Evolutionary conservation across 768 basidiomycete genomes (phyloP), one percentile per base, ranked within the genome.

Genomic region (Crassisporium funariophilum): DNA sequence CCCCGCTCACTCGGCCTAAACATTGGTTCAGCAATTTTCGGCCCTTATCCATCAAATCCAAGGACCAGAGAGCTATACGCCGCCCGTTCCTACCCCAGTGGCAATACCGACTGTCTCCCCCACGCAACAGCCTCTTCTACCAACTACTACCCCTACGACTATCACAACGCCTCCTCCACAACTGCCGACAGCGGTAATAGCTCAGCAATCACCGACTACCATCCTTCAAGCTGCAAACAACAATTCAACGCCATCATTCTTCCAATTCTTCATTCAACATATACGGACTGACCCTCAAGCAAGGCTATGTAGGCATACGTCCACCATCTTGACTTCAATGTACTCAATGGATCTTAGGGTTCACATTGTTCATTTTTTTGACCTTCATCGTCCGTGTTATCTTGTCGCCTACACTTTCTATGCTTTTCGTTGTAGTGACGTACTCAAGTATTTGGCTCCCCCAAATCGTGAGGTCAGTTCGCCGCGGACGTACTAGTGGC

Each of bases 361-460:
- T 88, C 23, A 71, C 79, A 6, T 66, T 89, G 53, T 81, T 86
- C 51, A 61, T 91, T 35, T 84, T 83, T 46, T 65, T 93, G 46
- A 80, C 86, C 10, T 67, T 88, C 47, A 76, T 93, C 46, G 80
- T 92, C 53, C 83, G 88, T 25, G 76, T 92, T 39, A 82, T 91
- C 42, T 57, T 88, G 57, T 81, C 82, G 16, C 80, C 86, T 1
- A 76, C 78, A 0, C 69, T 90, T 35, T 78, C 84, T 6, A 72
- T 89, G 55, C 53, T 85, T 13, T 82, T 88, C 53, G 76, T 94
- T 24, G 78, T 73, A 8, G 61, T 72, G 20, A 77, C 90, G 46
- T 92, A 95, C 64, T 86, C 85, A 5, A 76, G 76, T 49, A 84
- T 94, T 58, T 97, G 93, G 93, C 55, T 86, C 4, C 85, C 90